Conservation (phyloP, 2,329 filamentous ascomycete species). For the Colletotrichum tanaceti region DNA sequence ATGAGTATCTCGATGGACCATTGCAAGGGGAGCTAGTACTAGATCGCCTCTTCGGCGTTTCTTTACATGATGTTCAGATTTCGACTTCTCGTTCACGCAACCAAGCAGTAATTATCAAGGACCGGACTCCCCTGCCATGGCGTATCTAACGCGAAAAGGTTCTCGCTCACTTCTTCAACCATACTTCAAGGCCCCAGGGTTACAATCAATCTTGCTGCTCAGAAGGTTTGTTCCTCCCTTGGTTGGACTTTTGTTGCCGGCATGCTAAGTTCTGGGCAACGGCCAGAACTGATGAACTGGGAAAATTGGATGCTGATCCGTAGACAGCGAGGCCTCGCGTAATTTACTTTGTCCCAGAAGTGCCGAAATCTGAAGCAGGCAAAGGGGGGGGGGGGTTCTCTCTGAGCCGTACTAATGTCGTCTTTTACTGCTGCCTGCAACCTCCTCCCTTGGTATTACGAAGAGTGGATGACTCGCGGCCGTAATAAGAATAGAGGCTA, state of each 20-base stretch:
- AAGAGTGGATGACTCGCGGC: too few species aligned
- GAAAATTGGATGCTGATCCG: background rate
- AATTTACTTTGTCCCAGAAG: background rate
- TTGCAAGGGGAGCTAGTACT: background rate
- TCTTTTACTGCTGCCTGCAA: too few species aligned
- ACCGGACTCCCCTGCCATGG: background rate
- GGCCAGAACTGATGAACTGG: background rate
- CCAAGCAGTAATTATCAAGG: background rate
- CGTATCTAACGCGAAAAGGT: too few species aligned
- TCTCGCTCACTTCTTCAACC: background rate
- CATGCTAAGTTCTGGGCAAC: conserved; percentile 2
- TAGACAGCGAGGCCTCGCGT: background rate
- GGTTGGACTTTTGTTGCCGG: background rate
- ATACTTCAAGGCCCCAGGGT: background rate
- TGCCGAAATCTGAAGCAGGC: background rate
- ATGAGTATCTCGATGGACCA: too few species aligned
- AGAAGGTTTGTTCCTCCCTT: background rate
- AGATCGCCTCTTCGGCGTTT: background rate
- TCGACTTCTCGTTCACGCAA: too few species aligned
- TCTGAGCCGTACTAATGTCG: too few species aligned
- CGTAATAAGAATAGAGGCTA: too few species aligned
- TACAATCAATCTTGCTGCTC: background rate
- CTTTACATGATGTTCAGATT: too few species aligned
- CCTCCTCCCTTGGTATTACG: too few species aligned
- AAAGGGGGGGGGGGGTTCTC: too few species aligned